Conservation (phyloP, 106 monocot species). For the Dendrobium chrysotoxum region DNA sequence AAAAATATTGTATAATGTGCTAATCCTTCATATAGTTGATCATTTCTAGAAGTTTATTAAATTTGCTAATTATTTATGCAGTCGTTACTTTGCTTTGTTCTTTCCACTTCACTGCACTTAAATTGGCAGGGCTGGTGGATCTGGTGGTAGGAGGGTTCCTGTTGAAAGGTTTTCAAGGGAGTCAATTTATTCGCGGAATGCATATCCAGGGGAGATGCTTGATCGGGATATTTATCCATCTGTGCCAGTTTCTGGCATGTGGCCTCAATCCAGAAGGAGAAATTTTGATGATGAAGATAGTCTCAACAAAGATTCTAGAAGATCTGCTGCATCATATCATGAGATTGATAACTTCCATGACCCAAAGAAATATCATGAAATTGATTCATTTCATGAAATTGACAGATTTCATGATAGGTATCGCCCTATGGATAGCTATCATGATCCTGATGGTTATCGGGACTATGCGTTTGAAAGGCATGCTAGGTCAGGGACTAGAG, state of each 20-base stretch:
- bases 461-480: constrained; percentile 68
- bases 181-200: constrained; percentile 41
- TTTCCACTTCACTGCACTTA: constrained; percentile 13
- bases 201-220: constrained; percentile 30
- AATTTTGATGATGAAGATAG: constrained; percentile 63
- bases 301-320: constrained; percentile 47
- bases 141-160: constrained; percentile 59
- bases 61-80: neutral
- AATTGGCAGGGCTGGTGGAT: constrained; percentile 62
- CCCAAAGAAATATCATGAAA: constrained; percentile 41
- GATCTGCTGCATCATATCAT: constrained; percentile 36
- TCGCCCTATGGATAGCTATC: constrained; percentile 35
- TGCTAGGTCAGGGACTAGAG: constrained; percentile 48
- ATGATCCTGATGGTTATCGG: constrained; percentile 51
- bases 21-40: neutral
- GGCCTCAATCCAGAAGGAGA: constrained; percentile 71
- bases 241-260: constrained; percentile 32
- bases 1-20: neutral
- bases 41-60: neutral
- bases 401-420: constrained; percentile 52
- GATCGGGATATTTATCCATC: constrained; percentile 66
- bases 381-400: constrained; percentile 41
- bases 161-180: constrained; percentile 69
- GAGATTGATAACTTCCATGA: constrained; percentile 41
- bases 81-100: constrained; percentile 4